These are phyloP conservation scores for Pichia sp. DNA, from an alignment of 1,139 yeast species.

Conservation along the genomic window DNA sequence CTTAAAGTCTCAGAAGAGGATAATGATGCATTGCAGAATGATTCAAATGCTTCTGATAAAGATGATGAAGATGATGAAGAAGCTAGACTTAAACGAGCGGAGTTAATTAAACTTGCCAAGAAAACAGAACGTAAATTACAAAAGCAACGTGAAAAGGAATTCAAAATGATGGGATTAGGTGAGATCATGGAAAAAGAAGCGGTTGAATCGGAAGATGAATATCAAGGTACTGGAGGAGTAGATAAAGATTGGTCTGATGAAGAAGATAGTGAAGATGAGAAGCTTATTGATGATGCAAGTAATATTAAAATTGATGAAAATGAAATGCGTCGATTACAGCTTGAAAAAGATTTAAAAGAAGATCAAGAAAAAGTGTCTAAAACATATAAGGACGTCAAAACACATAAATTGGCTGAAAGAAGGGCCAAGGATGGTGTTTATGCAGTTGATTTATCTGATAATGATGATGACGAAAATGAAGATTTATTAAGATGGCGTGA, in stretches of 20 bases:
- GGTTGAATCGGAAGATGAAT: constrained; percentile 94
- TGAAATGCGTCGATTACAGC: constrained; percentile 54
- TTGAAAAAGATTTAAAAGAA: constrained; percentile 60
- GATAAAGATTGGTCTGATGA: constrained; percentile 56
- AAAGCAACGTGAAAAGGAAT: constrained; percentile 39
- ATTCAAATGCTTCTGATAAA: constrained; percentile 17
- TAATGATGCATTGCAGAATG: too few species aligned
- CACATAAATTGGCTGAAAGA: constrained; percentile 71
- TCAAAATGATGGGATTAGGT: constrained; percentile 46
- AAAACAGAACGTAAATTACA: constrained; percentile 26
- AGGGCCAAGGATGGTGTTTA: constrained; percentile 46
- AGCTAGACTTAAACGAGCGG: constrained; percentile 16
- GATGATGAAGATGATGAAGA: constrained; percentile 27
- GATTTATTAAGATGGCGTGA: constrained; percentile 32
- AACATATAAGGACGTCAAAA: constrained; percentile 73
- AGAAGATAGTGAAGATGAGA: constrained; percentile 73
- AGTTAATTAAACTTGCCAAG: constrained; percentile 22
- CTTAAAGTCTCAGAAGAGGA: constrained; percentile 1
- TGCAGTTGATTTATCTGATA: constrained; percentile 50
- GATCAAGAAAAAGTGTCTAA: constrained; percentile 70
- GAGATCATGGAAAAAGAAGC: constrained; percentile 79
- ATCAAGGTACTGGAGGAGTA: constrained; percentile 83
- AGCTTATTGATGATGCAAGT: constrained; percentile 71
- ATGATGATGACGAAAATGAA: constrained; percentile 52
- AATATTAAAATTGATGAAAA: constrained; percentile 53